Conservation (phyloP, 768 basidiomycete genomes). For the Suillus variegatus region DNA sequence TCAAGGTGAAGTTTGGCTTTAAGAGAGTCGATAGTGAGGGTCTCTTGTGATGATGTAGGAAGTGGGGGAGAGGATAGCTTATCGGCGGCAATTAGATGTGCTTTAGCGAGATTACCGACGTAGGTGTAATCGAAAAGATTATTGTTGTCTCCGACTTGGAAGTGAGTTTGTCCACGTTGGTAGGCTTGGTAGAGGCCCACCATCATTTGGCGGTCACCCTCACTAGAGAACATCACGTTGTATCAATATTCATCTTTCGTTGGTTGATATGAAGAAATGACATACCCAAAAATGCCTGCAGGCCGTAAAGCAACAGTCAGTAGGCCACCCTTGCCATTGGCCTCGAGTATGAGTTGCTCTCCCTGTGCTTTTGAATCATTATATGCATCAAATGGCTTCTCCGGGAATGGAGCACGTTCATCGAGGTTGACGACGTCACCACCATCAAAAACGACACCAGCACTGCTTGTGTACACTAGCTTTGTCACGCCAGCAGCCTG, state of each 20-base stretch:
- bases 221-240: slow-evolving; percentile 44
- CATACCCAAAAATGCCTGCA: slow-evolving; percentile 94
- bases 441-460: slow-evolving; percentile 88
- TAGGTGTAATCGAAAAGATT: slow-evolving; percentile 98
- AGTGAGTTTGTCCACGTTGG: slow-evolving; percentile 79
- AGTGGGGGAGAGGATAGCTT: slow-evolving; percentile 63
- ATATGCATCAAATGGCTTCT: slow-evolving; percentile 83
- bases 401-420: slow-evolving; percentile 79
- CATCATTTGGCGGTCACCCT: slow-evolving; percentile 89
- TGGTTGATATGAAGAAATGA: slow-evolving; percentile 6
- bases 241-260: neutral
- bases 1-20: slow-evolving; percentile 43
- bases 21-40: slow-evolving; percentile 11
- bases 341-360: slow-evolving; percentile 78
- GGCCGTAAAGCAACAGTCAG: slow-evolving; percentile 90
- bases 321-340: slow-evolving; percentile 84
- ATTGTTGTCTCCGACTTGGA: slow-evolving; percentile 91
- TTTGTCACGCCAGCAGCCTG: slow-evolving; percentile 72
- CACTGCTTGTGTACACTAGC: slow-evolving; percentile 93
- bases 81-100: slow-evolving; percentile 93
- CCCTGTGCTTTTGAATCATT: slow-evolving; percentile 93
- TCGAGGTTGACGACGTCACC: slow-evolving; percentile 80
- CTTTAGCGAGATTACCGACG: slow-evolving; percentile 92
- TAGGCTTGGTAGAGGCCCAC: slow-evolving; percentile 79
- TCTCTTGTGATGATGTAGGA: slow-evolving; percentile 34